Conservation (phyloP, 148 eudicot genomes). For the Silene conica region DNA sequence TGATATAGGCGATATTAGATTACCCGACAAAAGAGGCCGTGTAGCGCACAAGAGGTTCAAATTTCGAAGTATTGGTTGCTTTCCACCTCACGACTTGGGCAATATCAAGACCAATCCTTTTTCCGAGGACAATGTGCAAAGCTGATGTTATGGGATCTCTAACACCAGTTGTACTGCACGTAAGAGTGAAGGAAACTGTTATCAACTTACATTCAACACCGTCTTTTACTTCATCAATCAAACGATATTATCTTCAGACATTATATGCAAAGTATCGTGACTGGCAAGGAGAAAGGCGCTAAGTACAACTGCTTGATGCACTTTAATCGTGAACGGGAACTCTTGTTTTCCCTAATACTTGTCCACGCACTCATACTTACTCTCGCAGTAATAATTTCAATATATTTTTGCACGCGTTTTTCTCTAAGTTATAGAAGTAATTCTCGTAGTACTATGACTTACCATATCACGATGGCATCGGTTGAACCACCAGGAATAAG, state of each 20-base stretch:
- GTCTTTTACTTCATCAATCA: too few relatives aligned
- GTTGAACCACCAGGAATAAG: constrained; percentile 97
- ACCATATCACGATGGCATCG: constrained; percentile 96
- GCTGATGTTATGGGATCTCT: constrained; percentile 94
- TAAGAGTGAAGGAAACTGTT: constrained; percentile 9
- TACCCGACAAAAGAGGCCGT: constrained; percentile 99
- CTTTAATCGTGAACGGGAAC: too few relatives aligned
- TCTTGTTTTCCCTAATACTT: too few relatives aligned
- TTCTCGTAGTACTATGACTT: constrained; percentile 15
- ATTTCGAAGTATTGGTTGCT: constrained; percentile 48
- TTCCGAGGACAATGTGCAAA: constrained; percentile 88
- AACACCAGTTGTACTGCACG: constrained; percentile 83
- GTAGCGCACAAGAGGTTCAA: constrained; percentile 85
- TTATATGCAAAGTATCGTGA: too few relatives aligned
- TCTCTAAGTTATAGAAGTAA: too few relatives aligned
- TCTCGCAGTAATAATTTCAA: too few relatives aligned
- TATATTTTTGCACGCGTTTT: too few relatives aligned
- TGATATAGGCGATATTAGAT: constrained; percentile 10
- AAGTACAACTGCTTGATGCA: too few relatives aligned
- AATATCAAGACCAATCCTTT: constrained; percentile 82
- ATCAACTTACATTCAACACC: too few relatives aligned
- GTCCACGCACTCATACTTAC: too few relatives aligned
- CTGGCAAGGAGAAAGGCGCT: too few relatives aligned
- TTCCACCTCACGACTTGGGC: constrained; percentile 97
- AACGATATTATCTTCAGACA: too few relatives aligned